Evolutionary conservation across 768 basidiomycete genomes (phyloP).

Genomic region (Boletus tomentosulus): DNA sequence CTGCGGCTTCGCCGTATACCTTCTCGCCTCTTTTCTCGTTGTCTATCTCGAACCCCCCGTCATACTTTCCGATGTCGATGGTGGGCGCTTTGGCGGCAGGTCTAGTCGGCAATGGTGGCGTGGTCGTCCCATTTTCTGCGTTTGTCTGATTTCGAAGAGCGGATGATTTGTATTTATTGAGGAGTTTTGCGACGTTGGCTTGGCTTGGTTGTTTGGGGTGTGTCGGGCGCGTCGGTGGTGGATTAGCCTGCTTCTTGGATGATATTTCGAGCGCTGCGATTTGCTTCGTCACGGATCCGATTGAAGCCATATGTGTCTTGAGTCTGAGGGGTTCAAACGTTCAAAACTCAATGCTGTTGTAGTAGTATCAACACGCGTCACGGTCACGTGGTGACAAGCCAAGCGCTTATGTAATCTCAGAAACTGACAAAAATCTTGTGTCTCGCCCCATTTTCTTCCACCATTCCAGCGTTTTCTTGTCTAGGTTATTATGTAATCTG

Average conservation of each 20-base stretch:
- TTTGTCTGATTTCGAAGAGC: conserved; percentile 41
- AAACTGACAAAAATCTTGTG: no score
- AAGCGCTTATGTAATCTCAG: background rate
- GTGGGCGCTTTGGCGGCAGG: conserved; percentile 14
- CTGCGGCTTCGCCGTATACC: conserved; percentile 74
- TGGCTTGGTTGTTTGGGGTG: conserved; percentile 56
- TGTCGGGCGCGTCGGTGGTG: conserved; percentile 25
- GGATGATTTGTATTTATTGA: conserved; percentile 59
- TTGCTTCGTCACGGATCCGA: conserved; percentile 56
- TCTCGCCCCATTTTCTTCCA: no score
- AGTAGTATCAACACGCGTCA: conserved; percentile 17
- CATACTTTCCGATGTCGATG: conserved; percentile 86
- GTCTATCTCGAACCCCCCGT: conserved; percentile 94
- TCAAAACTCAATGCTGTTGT: background rate
- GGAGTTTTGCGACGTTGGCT: conserved; percentile 61
- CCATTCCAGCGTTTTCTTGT: no score
- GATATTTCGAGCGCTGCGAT: conserved; percentile 67
- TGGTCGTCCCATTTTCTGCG: conserved; percentile 22
- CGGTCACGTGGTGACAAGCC: conserved; percentile 14
- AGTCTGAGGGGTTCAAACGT: background rate
- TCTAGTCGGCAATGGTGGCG: conserved; percentile 25
- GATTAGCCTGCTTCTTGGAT: conserved; percentile 41
- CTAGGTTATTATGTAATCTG: no score
- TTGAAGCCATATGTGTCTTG: conserved; percentile 40
- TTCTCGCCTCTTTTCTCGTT: conserved; percentile 74